Base-by-base conservation (phyloP, 805 yeast species). In the Lipomyces orientalis region DNA sequence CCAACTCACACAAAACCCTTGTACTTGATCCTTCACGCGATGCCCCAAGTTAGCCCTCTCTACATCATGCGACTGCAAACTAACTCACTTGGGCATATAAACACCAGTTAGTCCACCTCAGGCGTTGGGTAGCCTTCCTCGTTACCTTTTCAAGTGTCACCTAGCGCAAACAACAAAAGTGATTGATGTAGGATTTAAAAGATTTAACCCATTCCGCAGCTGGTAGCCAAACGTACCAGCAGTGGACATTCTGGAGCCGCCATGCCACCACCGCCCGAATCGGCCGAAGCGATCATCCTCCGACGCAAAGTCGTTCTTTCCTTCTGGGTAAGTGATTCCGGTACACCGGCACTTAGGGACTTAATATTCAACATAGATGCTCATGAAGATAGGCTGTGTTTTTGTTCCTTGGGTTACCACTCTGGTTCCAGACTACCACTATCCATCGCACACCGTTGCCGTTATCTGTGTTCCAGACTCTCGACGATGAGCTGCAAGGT, bases 361-460 rank as follows among this genome's bases (percentile, higher is more conserved):
- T 2, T n/a, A n/a, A 33, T 14, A 5, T 25, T 16, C 39, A 16
- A 33, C 6, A 6, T 1, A 22, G 25, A 12, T 33, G 14, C 43
- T 49, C 8, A 22, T 49, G 14, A 9, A 25, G 9, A 22, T 12
- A 68, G 71, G 62, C 70, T 0, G 73, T 78, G 8, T 73, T 80
- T 12, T 64, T 76, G 4, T 58, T 79, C 1, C 68, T 86, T 25
- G 92, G 90, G 1, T 73, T 83, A 5, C 93, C 93, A 4, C 75
- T 87, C 64, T 89, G 90, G 87, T 73, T 79, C 46, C 66, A 73
- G 33, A 88, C 94, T 22, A 88, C 94, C 3, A 78, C 86, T 2
- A 85, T 88, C 22, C 83, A 87, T 73, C 79, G 93, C 63, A 90
- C 91, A 1, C 82, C 82, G 51, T 79, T 90, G 51, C 91, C 91